phyloP scores from a whole-genome alignment of 1,284 basidiomycete genomes.

The Exobasidium cylindrosporum region DNA sequence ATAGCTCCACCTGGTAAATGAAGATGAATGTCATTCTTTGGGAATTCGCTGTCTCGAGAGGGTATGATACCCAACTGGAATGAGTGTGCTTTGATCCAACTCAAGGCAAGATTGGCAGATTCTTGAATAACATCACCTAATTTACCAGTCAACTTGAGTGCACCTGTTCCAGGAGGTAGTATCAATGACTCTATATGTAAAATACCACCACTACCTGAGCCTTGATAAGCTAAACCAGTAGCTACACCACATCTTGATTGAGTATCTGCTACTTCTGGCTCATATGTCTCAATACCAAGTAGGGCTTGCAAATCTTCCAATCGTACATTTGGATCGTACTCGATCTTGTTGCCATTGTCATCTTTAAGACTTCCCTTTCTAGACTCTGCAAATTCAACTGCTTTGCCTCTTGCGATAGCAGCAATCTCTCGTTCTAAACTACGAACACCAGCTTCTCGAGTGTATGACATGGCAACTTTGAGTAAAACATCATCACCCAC shows the following conservation, averaged over 20 bases:
- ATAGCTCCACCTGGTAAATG: constrained; percentile 81
- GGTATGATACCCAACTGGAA: constrained; percentile 75
- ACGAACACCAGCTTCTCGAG: constrained; percentile 86
- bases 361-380: constrained; percentile 59
- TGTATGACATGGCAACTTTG: constrained; percentile 73
- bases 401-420: constrained; percentile 69
- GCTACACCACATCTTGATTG: constrained; percentile 70
- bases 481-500: constrained; percentile 69
- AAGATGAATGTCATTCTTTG: constrained; percentile 78
- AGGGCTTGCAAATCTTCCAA: constrained; percentile 76
- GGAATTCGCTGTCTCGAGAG: constrained; percentile 68
- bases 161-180: constrained; percentile 67
- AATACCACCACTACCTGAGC: constrained; percentile 81
- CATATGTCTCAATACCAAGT: constrained; percentile 76
- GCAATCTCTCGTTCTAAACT: constrained; percentile 83
- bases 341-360: constrained; percentile 29
- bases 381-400: constrained; percentile 71
- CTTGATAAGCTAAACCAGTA: constrained; percentile 82
- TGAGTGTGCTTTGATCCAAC: constrained; percentile 68
- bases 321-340: constrained; percentile 68
- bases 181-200: constrained; percentile 75
- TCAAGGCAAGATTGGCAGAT: constrained; percentile 76
- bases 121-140: constrained; percentile 73
- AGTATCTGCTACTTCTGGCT: constrained; percentile 72
- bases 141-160: constrained; percentile 74